phyloP scores from a whole-genome alignment of 2,329 filamentous ascomycete species.

The Neopestalotiopsis rosae region DNA sequence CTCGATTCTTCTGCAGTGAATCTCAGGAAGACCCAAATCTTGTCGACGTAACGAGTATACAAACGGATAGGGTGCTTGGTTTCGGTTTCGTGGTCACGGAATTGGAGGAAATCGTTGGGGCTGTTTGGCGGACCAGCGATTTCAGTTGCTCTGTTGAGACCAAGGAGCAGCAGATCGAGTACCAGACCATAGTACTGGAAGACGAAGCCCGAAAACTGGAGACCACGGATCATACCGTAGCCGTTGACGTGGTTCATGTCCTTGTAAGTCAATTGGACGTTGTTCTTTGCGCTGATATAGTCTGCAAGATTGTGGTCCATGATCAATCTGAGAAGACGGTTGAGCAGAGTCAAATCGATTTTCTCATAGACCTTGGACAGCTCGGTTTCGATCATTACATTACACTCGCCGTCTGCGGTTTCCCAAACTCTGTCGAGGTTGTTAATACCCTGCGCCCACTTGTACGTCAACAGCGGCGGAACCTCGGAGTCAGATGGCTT shows the following conservation, averaged over 20 bases:
- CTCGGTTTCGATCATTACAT: slow-evolving; percentile 98
- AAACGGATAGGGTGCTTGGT: slow-evolving; percentile 92
- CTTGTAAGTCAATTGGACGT: slow-evolving; percentile 98
- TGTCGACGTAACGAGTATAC: slow-evolving; percentile 98
- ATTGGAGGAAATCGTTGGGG: slow-evolving; percentile 97
- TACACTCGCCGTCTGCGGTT: slow-evolving; percentile 91
- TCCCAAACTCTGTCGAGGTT: slow-evolving; percentile 97
- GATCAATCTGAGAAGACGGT: slow-evolving; percentile 89
- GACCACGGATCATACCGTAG: slow-evolving; percentile 96
- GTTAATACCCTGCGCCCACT: slow-evolving; percentile 99
- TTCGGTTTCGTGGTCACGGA: slow-evolving; percentile 91
- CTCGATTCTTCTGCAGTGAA: slow-evolving; percentile 94
- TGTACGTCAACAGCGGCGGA: slow-evolving; percentile 91
- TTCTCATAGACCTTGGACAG: slow-evolving; percentile 99
- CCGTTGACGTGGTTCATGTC: slow-evolving; percentile 99
- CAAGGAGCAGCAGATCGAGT: slow-evolving; percentile 88
- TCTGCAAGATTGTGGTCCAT: slow-evolving; percentile 99
- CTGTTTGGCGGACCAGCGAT: slow-evolving; percentile 93
- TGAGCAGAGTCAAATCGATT: slow-evolving; percentile 94
- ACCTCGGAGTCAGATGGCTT: slow-evolving; percentile 99
- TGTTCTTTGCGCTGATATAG: slow-evolving; percentile 99
- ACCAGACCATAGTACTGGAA: slow-evolving; percentile 99
- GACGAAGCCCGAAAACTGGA: slow-evolving; percentile 98
- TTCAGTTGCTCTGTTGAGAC: slow-evolving; percentile 94
- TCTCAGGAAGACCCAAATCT: slow-evolving; percentile 96